Conservation (phyloP, 306 rosid genomes). For the Trifolium fragiferum region DNA sequence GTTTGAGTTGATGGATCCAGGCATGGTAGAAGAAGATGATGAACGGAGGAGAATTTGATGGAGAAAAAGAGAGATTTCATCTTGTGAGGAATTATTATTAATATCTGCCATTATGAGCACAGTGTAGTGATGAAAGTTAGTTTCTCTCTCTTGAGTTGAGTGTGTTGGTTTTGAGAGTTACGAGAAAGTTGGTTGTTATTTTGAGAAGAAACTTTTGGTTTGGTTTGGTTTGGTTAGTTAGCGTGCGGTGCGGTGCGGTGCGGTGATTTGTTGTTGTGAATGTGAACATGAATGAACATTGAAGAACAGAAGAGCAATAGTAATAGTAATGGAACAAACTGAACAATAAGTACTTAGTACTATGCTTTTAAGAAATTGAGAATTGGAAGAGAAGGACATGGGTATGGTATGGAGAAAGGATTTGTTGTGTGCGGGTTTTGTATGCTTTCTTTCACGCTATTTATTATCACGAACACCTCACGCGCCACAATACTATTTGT, state of each 20-base stretch:
- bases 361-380: neutral
- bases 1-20: constrained; percentile 5
- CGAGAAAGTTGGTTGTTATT: constrained; percentile 7
- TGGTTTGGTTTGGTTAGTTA: neutral
- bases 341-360: neutral
- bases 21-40: constrained; percentile 50
- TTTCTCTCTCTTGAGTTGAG: neutral
- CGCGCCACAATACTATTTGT: too few species aligned
- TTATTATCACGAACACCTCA: too few species aligned
- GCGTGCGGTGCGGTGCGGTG: constrained; percentile 29
- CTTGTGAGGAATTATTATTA: constrained; percentile 46
- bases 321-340: neutral
- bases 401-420: too few species aligned
- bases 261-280: neutral
- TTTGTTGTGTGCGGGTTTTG: too few species aligned
- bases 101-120: constrained; percentile 53
- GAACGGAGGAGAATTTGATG: constrained; percentile 85
- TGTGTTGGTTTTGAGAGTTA: neutral
- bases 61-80: constrained; percentile 87
- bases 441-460: too few species aligned
- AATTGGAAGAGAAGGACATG: constrained; percentile 11
- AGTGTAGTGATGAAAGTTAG: too few species aligned
- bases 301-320: neutral
- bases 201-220: neutral
- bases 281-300: neutral